These are phyloP conservation scores for Catharanthus roseus DNA, from an alignment of 257 asterid species.

Conservation along the genomic window DNA sequence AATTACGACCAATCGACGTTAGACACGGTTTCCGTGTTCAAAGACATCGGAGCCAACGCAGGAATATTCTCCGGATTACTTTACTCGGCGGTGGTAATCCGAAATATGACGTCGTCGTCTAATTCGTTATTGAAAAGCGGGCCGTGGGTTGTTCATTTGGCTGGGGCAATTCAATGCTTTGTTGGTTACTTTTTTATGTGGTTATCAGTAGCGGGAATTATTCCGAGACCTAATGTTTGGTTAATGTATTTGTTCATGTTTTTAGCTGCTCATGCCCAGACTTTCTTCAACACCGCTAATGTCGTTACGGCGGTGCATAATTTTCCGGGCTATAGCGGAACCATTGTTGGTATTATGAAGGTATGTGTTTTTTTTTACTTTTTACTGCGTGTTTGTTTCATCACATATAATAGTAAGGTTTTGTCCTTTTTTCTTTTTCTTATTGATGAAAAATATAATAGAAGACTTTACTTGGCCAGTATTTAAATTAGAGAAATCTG, in stretches of 20 bases:
- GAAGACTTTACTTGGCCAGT: too few species aligned
- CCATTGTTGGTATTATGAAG: constrained; percentile 97
- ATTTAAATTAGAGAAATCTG: too few species aligned
- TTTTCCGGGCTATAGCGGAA: constrained; percentile 67
- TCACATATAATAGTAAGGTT: too few species aligned
- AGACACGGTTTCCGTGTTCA: constrained; percentile 67
- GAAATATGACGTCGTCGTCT: background rate
- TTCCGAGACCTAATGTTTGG: constrained; percentile 49
- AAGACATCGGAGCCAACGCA: constrained; percentile 85
- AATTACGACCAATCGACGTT: constrained; percentile 74
- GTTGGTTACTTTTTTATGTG: constrained; percentile 79
- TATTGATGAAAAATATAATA: too few species aligned
- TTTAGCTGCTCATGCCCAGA: constrained; percentile 87
- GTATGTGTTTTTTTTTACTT: constrained; percentile 21
- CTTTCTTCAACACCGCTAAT: constrained; percentile 81
- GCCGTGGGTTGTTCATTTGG: constrained; percentile 71
- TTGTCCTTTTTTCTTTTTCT: too few species aligned
- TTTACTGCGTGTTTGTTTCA: too few species aligned
- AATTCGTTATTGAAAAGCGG: constrained; percentile 20
- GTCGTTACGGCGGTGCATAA: constrained; percentile 84
- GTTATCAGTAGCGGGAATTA: constrained; percentile 70
- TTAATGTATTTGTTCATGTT: constrained; percentile 72
- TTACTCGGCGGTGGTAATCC: constrained; percentile 42
- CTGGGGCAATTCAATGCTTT: constrained; percentile 77
- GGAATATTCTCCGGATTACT: constrained; percentile 76